Evolutionary conservation across 2,329 filamentous ascomycete genomes (phyloP), one percentile per base, ranked within the genome.

Genomic region (Dothideomycetes sp.): DNA sequence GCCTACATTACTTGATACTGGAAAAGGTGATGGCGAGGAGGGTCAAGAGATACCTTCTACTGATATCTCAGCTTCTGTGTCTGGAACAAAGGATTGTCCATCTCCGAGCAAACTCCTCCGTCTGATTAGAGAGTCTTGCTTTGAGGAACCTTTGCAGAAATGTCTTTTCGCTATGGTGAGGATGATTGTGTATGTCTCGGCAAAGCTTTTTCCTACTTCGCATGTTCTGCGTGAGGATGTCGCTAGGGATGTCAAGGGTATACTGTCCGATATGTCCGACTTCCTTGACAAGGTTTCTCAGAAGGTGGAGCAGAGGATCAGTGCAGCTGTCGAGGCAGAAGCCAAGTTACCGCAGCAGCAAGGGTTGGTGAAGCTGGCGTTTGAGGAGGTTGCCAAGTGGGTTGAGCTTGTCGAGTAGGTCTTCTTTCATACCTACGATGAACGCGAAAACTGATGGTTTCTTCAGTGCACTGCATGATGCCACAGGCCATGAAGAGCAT

Each of bases 191-290:
- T 10, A 41, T 17, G 19, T 42, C 4, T 28, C 38, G 4, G 23
- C 19, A 5, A 19, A 32, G 27, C 32, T 45, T 3, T 45, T 45
- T 13, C 43, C 43, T 2, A 5, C 38, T 16, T 41, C 43, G 11
- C 33, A 45, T 17, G 32, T 42, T 12, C 31, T 45, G 0, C 15
- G 32, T 9, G 32, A 36, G 12, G 32, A 42, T 19, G 32, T 42
- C 9, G 28, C 13, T 11, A 16, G 28, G 17, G 24, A 42, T n/a
- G 18, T 45, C 11, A 20, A 24, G n/a, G 28, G 13, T 19, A 42
- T 36, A 13, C 11, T 20, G 4, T 18, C 25, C 4, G 31, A 42
- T 16, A 35, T 42, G 8, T 35, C 25, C 16, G 40, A 42, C 19
- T 42, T 35, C n/a, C 11, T 42, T 13, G 31, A 36, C 12, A 4